phyloP scores from a whole-genome alignment of 139 green algal species.

The Auxenochlorella pyrenoidosa region DNA sequence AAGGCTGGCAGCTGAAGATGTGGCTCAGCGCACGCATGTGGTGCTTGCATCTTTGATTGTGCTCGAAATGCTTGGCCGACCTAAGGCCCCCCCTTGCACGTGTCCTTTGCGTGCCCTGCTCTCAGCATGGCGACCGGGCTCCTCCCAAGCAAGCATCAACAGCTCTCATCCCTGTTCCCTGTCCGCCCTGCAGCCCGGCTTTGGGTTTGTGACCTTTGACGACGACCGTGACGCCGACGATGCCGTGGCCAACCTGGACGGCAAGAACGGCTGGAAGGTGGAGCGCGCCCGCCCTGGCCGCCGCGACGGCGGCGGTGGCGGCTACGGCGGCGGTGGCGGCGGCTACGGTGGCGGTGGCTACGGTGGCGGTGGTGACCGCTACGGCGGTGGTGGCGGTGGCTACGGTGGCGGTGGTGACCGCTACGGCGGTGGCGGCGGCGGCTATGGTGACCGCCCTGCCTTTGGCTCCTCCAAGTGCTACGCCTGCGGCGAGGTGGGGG shows the following conservation, averaged over 20 bases:
- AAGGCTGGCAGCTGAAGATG: too few species aligned
- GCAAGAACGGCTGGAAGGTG: conserved; percentile 44
- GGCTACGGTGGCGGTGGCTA: conserved; percentile 7
- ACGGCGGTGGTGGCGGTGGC: conserved; percentile 13
- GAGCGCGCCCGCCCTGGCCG: conserved; percentile 23
- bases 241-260: conserved; percentile 69
- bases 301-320: conserved; percentile 16
- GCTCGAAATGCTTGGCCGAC: too few species aligned
- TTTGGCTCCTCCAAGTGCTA: conserved; percentile 37
- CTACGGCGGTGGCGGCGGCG: conserved; percentile 4
- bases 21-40: too few species aligned
- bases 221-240: conserved; percentile 84
- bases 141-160: neutral
- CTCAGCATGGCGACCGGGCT: neutral
- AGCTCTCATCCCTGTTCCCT: neutral
- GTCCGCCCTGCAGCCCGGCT: conserved; percentile 53
- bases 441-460: neutral
- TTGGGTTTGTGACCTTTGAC: conserved; percentile 84
- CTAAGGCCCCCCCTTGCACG: too few species aligned
- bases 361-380: conserved; percentile 13
- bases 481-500: conserved; percentile 30
- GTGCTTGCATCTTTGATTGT: too few species aligned
- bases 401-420: conserved; percentile 6
- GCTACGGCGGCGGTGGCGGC: conserved; percentile 1
- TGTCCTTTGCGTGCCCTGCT: too few species aligned